A percentile compares a stretch with the other conserved stretches of the same genome.
These are phyloP conservation scores for Apiospora pterosperma DNA, from an alignment of 2,329 filamentous ascomycete genomes.

Conservation along the genomic window DNA sequence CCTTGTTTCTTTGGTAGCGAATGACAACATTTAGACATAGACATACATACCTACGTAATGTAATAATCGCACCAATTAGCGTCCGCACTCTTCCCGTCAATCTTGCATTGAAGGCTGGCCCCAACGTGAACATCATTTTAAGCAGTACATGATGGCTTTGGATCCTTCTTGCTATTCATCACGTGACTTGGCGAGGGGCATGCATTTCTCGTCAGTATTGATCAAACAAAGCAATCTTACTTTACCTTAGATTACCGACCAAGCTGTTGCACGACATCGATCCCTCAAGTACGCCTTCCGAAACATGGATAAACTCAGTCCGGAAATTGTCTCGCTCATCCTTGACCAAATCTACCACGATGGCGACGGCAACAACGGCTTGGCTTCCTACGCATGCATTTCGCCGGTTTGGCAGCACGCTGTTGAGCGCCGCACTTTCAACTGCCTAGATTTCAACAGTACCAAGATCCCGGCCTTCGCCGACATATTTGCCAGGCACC, in stretches of 20 bases:
- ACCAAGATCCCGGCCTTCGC: not conserved
- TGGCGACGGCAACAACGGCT: fast-evolving
- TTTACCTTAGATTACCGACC: too few species aligned
- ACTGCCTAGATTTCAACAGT: not conserved
- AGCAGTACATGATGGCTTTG: too few species aligned
- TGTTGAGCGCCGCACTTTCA: not conserved
- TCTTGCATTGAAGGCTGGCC: too few species aligned
- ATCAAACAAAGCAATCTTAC: too few species aligned
- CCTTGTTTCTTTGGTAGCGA: not conserved
- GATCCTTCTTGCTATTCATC: too few species aligned
- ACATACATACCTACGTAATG: not conserved
- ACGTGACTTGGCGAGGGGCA: too few species aligned
- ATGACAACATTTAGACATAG: not conserved
- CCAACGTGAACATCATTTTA: too few species aligned
- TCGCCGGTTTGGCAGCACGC: not conserved
- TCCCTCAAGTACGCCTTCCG: too few species aligned
- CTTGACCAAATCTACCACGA: not conserved
- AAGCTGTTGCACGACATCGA: too few species aligned
- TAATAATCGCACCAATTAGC: not conserved
- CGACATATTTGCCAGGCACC: not conserved
- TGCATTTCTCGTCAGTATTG: too few species aligned
- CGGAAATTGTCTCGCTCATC: not conserved
- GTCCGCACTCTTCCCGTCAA: too few species aligned
- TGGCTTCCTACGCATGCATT: not conserved
- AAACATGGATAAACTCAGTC: not conserved